Evolutionary conservation across 1,139 yeast species (phyloP), one percentile per base, ranked within the genome.

Genomic region (Pneumocystis murina): DNA sequence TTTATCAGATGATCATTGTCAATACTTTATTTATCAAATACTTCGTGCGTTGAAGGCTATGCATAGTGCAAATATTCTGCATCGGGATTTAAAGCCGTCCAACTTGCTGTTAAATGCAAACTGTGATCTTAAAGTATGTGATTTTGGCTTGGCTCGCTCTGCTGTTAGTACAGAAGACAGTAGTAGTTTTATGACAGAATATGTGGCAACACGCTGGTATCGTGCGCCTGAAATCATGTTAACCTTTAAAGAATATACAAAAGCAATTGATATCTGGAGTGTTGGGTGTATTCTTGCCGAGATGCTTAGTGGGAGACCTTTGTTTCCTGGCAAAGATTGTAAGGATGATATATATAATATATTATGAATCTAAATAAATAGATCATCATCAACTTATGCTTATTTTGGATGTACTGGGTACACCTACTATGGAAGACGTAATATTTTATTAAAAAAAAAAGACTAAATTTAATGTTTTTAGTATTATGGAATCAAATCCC

Each of bases 161-260:
- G 76, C 78, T 17, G 77, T 81, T 7, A 75, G 80, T 67, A 78
- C 78, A 63, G 84, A 82, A 67, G 84, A 82, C 72, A 83, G 82
- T 70, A 81, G 82, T 66, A 86, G 91, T 59, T 84, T 84, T 73
- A 81, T 92, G 87, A 92, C 98, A 2, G 97, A 92, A 75, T 92
- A 92, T 73, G 97, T 92, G 62, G 97, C 97, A 8, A 92, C 98
- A 5, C 78, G 97, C 70, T 91, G 97, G 97, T 91, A 91, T 75
- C 78, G 97, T 63, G 97, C 97, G 0, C 97, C 97, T 0, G 97
- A 91, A 72, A 91, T 91, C 72, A 91, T 91, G 97, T 79, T 92
- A 64, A 88, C 97, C 0, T 86, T 90, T 71, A 92, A 91, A 67
- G 91, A 87, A 72, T 92, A 92, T 75, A 87, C 96, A 36, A 87